Conservation (phyloP, 208 protist genomes). For the Trypanosoma conorhini region DNA sequence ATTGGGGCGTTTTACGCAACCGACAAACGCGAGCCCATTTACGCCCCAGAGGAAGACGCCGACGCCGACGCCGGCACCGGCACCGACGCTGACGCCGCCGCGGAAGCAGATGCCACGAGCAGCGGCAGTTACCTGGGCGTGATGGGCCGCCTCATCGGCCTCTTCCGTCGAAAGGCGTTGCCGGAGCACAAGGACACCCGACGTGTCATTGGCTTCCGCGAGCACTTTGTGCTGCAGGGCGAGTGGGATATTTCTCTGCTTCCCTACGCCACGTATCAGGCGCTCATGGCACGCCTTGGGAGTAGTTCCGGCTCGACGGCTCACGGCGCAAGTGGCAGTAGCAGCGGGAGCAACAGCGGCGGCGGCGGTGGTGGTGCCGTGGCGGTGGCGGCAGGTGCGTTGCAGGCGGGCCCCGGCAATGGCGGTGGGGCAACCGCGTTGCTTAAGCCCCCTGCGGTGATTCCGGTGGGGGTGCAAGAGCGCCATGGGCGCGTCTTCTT, state of each 20-base stretch:
- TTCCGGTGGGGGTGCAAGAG: conserved; percentile 41
- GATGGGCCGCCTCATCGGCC: conserved; percentile 18
- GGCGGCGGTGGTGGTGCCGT: neutral
- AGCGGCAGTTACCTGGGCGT: conserved; percentile 12
- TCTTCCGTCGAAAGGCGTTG: conserved; percentile 20
- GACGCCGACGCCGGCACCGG: conserved; percentile 1
- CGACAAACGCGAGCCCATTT: conserved; percentile 49
- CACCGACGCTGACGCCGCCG: neutral
- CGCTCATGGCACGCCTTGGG: conserved; percentile 2
- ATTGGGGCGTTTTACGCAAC: conserved; percentile 62
- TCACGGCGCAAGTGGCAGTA: neutral
- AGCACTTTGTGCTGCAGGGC: conserved; percentile 30
- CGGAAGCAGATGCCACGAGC: neutral
- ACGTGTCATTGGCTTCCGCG: conserved; percentile 12
- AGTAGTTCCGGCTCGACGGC: neutral
- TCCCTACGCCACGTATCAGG: conserved; percentile 20
- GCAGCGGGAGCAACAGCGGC: neutral
- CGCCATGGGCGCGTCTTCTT: conserved; percentile 53
- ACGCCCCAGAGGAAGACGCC: conserved; percentile 10
- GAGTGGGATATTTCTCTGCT: conserved; percentile 14
- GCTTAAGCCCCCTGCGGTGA: conserved; percentile 19
- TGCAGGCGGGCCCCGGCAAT: neutral
- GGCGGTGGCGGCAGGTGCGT: neutral
- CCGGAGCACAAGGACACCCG: conserved; percentile 6
- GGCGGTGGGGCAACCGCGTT: neutral